Evolutionary conservation across 768 basidiomycete species (phyloP).

Genomic region (Amanita muscaria): DNA sequence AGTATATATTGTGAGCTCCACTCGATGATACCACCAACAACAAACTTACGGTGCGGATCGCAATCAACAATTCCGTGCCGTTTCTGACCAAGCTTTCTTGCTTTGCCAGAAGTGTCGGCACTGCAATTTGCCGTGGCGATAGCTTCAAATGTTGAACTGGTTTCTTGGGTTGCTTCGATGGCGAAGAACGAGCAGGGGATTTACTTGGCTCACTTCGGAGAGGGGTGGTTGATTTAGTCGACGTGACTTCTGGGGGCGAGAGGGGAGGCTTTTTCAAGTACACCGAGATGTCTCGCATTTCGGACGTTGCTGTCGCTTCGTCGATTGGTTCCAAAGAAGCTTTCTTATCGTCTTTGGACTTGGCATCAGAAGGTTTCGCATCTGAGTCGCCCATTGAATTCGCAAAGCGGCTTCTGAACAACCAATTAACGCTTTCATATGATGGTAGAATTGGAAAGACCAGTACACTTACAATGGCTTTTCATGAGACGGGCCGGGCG

Average conservation of each 20-base stretch:
- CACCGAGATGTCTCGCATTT: conserved; percentile 26
- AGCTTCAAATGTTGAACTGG: conserved; percentile 27
- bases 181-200: conserved; percentile 33
- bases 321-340: conserved; percentile 29
- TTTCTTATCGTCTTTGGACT: conserved; percentile 15
- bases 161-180: conserved; percentile 31
- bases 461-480: background rate
- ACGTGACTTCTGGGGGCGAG: conserved; percentile 28
- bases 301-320: conserved; percentile 42
- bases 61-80: conserved; percentile 27
- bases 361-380: conserved; percentile 14
- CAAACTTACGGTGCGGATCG: conserved; percentile 28
- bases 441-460: conserved; percentile 12
- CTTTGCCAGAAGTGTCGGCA: conserved; percentile 24
- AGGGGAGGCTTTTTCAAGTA: conserved; percentile 16
- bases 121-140: conserved; percentile 19
- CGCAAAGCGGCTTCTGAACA: conserved; percentile 1
- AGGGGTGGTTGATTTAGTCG: conserved; percentile 15
- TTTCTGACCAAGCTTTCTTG: conserved; percentile 28
- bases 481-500: conserved; percentile 20
- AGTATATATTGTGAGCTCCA: conserved; percentile 8
- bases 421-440: conserved; percentile 6
- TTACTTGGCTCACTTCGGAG: conserved; percentile 7
- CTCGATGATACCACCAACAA: background rate
- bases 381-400: conserved; percentile 12